Base-by-base conservation (phyloP, 441 rosid genomes). In the Breynia disticha region DNA sequence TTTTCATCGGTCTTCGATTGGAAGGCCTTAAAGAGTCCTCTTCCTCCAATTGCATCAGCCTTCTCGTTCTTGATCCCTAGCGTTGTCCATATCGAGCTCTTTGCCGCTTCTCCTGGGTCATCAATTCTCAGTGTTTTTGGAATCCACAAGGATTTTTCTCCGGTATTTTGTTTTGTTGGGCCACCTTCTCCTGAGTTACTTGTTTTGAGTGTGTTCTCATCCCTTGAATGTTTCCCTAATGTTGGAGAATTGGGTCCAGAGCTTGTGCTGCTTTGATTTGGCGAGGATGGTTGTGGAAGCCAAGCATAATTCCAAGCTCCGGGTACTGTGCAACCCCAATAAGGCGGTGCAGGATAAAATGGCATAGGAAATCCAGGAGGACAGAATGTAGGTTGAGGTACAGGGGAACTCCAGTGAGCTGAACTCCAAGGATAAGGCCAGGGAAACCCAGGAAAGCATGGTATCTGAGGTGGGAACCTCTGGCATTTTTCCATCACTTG, bases 381-480 rank as follows among this genome's bases (percentile, higher is more conserved):
- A 52, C 73, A 76, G 57, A 81, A 75, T 5, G 77, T 71, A 16
- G 81, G 75, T 7, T 78, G 75, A 19, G 81, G 69, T 48, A 80
- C 63, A 0, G 83, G 68, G 19, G 79, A 68, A 17, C 72, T 76
- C 95, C 95, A 89, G 3, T 76, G 91, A 62, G 75, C 72, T 20
- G 93, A 71, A 65, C 71, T 81, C 95, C 97, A 84, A 16, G 88
- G 79, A 59, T 83, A 87, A 1, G 95, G 88, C 90, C 86, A 85
- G 7, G 85, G 87, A 64, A 75, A 71, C n/a, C 86, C 93, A 0
- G 93, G 86, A 69, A 75, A 81, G 70, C 77, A 79, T 4, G 83
- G 80, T 15, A 77, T 44, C 63, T 78, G 82, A 28, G 86, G 76
- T 0, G 77, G 70, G 19, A 76, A 73, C 24, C 75, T 73, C 35